Evolutionary conservation across 305 asterid genomes (phyloP).

Genomic region (Fraxinus platypoda): DNA sequence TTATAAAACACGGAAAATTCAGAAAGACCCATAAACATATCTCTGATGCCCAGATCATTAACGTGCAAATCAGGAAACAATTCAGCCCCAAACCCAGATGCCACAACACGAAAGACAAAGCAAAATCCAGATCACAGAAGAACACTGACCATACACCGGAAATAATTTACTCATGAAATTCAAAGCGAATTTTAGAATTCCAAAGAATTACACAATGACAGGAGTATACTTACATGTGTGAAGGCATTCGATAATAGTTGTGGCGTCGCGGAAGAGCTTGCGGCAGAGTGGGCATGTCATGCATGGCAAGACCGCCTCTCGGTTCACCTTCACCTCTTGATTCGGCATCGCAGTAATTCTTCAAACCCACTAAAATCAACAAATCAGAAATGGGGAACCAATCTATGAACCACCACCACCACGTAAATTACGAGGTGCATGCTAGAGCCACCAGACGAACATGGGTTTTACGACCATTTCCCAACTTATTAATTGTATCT

Average conservation of each 20-base stretch:
- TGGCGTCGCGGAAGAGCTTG: constrained; percentile 38
- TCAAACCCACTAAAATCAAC: constrained; percentile 31
- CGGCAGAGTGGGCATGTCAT: constrained; percentile 39
- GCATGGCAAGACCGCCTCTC: constrained; percentile 33
- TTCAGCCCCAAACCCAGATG: constrained; percentile 13
- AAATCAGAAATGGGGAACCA: neutral
- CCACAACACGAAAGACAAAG: neutral
- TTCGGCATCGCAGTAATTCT: constrained; percentile 32
- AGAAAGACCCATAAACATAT: constrained; percentile 15
- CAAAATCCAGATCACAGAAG: constrained; percentile 32
- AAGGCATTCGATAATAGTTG: constrained; percentile 36
- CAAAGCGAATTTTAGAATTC: constrained; percentile 15
- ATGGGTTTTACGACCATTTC: constrained; percentile 43
- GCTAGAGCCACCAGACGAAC: constrained; percentile 36
- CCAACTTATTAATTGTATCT: constrained; percentile 19
- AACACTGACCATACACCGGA: neutral
- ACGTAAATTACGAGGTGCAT: constrained; percentile 53
- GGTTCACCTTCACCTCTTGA: constrained; percentile 28
- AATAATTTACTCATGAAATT: neutral
- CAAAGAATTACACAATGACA: constrained; percentile 3
- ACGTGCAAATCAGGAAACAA: constrained; percentile 13
- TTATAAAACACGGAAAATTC: neutral
- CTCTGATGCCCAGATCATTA: constrained; percentile 22
- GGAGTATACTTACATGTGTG: constrained; percentile 31
- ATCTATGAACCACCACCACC: constrained; percentile 13